Percentiles rank a stretch among this genome's conserved stretches.
These are phyloP conservation scores for Entophlyctis luteolus DNA, from an alignment of 192 early-diverging fungal genomes.

Conservation along the genomic window DNA sequence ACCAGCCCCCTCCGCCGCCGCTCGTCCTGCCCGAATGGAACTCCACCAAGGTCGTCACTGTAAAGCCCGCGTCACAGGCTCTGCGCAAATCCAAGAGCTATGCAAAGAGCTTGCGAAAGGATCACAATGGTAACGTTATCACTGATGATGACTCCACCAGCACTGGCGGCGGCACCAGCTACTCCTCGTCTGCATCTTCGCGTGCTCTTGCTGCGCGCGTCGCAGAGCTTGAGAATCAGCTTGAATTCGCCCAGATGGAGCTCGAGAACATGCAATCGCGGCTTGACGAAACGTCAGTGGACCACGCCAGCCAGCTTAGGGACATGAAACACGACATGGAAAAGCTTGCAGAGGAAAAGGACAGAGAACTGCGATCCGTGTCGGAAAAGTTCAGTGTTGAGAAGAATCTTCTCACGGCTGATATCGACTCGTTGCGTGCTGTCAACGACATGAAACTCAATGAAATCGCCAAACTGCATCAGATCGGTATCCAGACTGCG, in stretches of 20 bases:
- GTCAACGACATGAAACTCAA: background rate
- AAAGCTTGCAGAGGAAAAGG: background rate
- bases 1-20: background rate
- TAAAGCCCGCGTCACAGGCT: background rate
- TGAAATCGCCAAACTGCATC: conserved; percentile 2
- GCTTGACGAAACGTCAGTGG: background rate
- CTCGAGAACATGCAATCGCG: background rate
- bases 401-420: background rate
- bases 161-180: too few species aligned
- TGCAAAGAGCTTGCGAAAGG: background rate
- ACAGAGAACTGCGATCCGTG: background rate
- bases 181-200: too few species aligned
- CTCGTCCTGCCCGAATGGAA: conserved; percentile 2
- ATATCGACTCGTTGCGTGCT: background rate
- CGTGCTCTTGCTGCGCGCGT: background rate
- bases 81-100: background rate
- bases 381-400: background rate
- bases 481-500: background rate
- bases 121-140: background rate
- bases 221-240: background rate
- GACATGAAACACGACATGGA: background rate
- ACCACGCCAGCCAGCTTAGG: background rate
- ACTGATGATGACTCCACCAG: background rate
- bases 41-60: background rate
- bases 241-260: background rate